phyloP scores from a whole-genome alignment of 2,329 filamentous ascomycete genomes.

The Exserohilum rostratum region DNA sequence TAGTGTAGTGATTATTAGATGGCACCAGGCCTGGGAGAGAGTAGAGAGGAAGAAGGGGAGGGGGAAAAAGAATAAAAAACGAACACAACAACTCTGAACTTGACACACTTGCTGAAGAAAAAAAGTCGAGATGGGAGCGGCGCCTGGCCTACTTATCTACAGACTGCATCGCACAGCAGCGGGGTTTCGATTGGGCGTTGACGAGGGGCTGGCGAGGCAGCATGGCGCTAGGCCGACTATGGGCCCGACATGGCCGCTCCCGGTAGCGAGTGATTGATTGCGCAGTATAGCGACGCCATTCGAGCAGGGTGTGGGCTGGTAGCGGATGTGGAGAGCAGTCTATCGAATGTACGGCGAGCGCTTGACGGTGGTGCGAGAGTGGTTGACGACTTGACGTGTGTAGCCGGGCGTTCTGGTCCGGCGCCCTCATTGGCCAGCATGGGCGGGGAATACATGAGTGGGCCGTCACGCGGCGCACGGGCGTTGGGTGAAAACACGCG shows the following conservation, averaged over 20 bases:
- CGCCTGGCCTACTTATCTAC: slow-evolving; percentile 43
- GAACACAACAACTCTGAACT: slow-evolving; percentile 57
- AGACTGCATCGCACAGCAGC: slow-evolving; percentile 32
- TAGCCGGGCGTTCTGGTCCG: slow-evolving; percentile 29
- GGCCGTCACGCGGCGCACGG: slow-evolving; percentile 29
- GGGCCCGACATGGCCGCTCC: slow-evolving; percentile 33
- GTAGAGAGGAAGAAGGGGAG: slow-evolving; percentile 46
- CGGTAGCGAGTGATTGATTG: slow-evolving; percentile 44
- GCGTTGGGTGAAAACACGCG: slow-evolving; percentile 34
- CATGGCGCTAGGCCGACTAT: slow-evolving; percentile 33
- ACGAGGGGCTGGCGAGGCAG: slow-evolving; percentile 29
- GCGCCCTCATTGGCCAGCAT: slow-evolving; percentile 26
- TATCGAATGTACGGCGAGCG: slow-evolving; percentile 46
- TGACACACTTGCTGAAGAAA: slow-evolving; percentile 60
- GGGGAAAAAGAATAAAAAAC: slow-evolving; percentile 51
- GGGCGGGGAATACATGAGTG: slow-evolving; percentile 33
- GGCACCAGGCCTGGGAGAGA: slow-evolving; percentile 56
- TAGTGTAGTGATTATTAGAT: slow-evolving; percentile 41
- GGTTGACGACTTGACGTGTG: slow-evolving; percentile 38
- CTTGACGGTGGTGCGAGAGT: slow-evolving; percentile 43
- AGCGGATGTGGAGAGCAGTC: slow-evolving; percentile 39
- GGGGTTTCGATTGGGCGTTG: slow-evolving; percentile 26
- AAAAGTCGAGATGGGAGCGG: slow-evolving; percentile 41
- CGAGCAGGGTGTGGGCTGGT: slow-evolving; percentile 39
- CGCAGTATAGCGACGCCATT: slow-evolving; percentile 33